These are phyloP conservation scores for Senna tora DNA, from an alignment of 306 rosid species.

Conservation along the genomic window DNA sequence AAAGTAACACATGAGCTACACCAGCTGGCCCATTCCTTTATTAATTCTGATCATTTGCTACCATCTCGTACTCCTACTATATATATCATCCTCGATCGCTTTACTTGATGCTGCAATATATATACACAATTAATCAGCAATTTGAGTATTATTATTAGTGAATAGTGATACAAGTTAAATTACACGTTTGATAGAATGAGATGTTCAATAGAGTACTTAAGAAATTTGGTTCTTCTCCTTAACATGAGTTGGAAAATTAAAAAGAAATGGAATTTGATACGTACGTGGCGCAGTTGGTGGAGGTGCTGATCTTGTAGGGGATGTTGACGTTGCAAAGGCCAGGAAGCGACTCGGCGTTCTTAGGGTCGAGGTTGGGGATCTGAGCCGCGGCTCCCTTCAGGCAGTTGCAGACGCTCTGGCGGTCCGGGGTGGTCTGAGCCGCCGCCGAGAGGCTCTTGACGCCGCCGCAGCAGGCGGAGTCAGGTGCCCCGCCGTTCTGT, in stretches of 20 bases:
- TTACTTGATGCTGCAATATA: slow-evolving; percentile 13
- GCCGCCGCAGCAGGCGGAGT: slow-evolving; percentile 31
- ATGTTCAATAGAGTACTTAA: too few relatives aligned
- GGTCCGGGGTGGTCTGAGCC: slow-evolving; percentile 47
- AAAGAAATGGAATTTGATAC: too few relatives aligned
- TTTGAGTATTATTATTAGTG: too few relatives aligned
- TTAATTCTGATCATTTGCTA: background rate
- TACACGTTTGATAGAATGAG: too few relatives aligned
- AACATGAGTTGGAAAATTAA: too few relatives aligned
- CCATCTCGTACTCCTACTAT: background rate
- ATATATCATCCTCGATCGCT: too few relatives aligned
- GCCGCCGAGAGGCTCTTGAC: background rate
- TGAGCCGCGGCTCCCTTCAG: slow-evolving; percentile 31
- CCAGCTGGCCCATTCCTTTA: too few relatives aligned
- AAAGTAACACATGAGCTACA: too few relatives aligned
- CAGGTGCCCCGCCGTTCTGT: background rate
- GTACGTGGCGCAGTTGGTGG: slow-evolving; percentile 10
- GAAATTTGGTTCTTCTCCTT: too few relatives aligned
- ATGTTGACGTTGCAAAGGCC: slow-evolving; percentile 9
- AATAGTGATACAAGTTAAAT: too few relatives aligned
- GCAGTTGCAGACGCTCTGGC: slow-evolving; percentile 52
- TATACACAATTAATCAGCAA: too few relatives aligned
- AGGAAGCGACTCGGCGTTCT: slow-evolving; percentile 43
- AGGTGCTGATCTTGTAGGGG: slow-evolving; percentile 24
- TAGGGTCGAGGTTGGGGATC: background rate